Percentiles rank a stretch among this genome's conserved stretches.
These are phyloP conservation scores for Candida sakaeoensis DNA, from an alignment of 805 yeast species.

Conservation along the genomic window DNA sequence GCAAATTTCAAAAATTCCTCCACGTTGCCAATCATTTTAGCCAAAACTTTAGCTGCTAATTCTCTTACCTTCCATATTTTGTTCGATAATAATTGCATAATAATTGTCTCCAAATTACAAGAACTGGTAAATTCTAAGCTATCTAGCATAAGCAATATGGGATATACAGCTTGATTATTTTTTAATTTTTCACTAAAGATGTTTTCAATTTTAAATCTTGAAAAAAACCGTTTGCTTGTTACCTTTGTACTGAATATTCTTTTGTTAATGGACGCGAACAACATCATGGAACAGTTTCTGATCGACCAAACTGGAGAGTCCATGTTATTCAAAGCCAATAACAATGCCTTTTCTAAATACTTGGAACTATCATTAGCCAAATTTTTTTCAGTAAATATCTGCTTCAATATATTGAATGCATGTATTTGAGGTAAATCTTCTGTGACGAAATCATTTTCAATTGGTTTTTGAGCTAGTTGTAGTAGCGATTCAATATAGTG, in stretches of 20 bases:
- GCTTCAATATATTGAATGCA: constrained; percentile 82
- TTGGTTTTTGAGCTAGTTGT: constrained; percentile 51
- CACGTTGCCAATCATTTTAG: constrained; percentile 24
- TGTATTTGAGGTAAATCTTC: constrained; percentile 88
- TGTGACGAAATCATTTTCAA: constrained; percentile 44
- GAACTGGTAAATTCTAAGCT: constrained; percentile 52
- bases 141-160: constrained; percentile 70
- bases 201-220: constrained; percentile 52
- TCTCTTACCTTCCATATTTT: constrained; percentile 82
- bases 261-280: constrained; percentile 79
- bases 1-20: constrained; percentile 17
- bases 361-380: constrained; percentile 51
- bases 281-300: constrained; percentile 90
- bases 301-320: constrained; percentile 75
- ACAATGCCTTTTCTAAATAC: constrained; percentile 56
- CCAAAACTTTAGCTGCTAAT: constrained; percentile 71
- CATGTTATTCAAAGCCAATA: constrained; percentile 60
- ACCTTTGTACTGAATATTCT: constrained; percentile 58
- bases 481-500: constrained; percentile 45
- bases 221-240: constrained; percentile 68
- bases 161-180: constrained; percentile 55
- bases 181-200: constrained; percentile 45
- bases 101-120: neutral
- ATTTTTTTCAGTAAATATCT: constrained; percentile 67
- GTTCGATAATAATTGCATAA: constrained; percentile 40